These are phyloP conservation scores for Bolboschoenus planiculmis DNA, from an alignment of 176 grass and related monocot genomes.

Conservation along the genomic window DNA sequence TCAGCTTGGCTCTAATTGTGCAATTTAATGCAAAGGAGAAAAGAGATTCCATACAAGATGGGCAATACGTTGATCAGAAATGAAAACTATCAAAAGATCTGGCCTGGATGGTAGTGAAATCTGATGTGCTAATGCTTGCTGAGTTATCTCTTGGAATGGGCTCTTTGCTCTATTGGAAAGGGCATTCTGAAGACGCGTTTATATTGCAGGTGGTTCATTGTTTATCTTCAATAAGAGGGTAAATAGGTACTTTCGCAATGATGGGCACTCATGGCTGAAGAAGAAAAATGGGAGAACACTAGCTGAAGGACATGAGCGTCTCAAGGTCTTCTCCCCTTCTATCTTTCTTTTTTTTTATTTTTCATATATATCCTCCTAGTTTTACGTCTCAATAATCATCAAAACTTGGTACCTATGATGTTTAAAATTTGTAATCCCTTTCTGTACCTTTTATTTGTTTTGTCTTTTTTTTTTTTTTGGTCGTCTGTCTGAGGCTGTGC, in stretches of 20 bases:
- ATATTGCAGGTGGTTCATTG: slow-evolving; percentile 71
- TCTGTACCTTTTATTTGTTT: not conserved
- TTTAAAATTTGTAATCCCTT: not conserved
- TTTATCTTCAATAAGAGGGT: slow-evolving; percentile 88
- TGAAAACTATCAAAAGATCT: not conserved
- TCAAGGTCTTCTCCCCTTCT: slow-evolving; percentile 45
- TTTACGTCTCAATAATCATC: not conserved
- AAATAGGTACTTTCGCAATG: slow-evolving; percentile 71
- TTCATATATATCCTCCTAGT: not conserved
- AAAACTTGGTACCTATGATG: not conserved
- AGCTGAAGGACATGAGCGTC: slow-evolving; percentile 74
- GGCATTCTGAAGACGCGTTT: not conserved
- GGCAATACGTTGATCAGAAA: not conserved
- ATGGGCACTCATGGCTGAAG: slow-evolving; percentile 70
- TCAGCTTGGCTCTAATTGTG: not conserved
- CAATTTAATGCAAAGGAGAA: not conserved
- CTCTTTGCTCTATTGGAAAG: not conserved
- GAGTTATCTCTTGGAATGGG: slow-evolving; percentile 5
- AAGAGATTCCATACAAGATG: not conserved
- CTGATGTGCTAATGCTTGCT: not conserved
- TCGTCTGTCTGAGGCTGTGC: not conserved
- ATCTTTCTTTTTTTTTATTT: not conserved
- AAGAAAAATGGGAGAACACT: slow-evolving; percentile 57
- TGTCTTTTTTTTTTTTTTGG: not conserved
- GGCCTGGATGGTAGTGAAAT: not conserved